Base-by-base conservation (phyloP, 345 rosid genomes). In the Cochlearia excelsa region DNA sequence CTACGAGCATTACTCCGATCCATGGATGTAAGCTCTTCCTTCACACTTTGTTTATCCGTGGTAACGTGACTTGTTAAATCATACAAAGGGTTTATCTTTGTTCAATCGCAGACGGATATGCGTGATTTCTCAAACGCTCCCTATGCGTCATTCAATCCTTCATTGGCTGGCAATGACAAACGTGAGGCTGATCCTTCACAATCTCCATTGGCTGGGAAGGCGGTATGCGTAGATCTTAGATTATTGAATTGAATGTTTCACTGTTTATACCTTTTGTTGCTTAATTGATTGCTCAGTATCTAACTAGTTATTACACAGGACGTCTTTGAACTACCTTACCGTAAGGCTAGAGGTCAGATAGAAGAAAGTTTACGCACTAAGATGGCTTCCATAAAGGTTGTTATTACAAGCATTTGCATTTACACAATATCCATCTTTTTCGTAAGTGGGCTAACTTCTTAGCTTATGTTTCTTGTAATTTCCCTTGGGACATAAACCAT, bases 321-420 rank as follows among this genome's bases (percentile, higher is more conserved):
- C 67, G 87, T 89, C 28, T 89, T 93, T 75, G 99, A 93, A 74
- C 72, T 93, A 72, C 99, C 99, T 51, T 77, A 84, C 62, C 92
- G 76, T 69, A 84, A 89, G 92, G 99, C 88, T 65, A 84, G 99
- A 81, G 86, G 85, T 78, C 96, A 93, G 74, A 93, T 93, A 69
- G 99, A 93, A 78, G 99, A 87, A 79, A 93, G 87, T 72, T 85
- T 93, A 51, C 80, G 97, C 46, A 84, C 74, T 52, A 93, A 93
- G 80, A 89, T 93, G 96, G 81, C 97, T 67, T 89, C 97, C 58
- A 85, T 93, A 70, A 93, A 93, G 84, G 99, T 93, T 75, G 47
- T 9, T 37, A 28, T 30, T 11, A 4, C 23, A 7, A 8, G 16
- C 30, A 52, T 23, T 38, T 58, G 50, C 26, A 26, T 51, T 34